phyloP scores from a whole-genome alignment of 768 basidiomycete genomes.

The Rickenella mellea region DNA sequence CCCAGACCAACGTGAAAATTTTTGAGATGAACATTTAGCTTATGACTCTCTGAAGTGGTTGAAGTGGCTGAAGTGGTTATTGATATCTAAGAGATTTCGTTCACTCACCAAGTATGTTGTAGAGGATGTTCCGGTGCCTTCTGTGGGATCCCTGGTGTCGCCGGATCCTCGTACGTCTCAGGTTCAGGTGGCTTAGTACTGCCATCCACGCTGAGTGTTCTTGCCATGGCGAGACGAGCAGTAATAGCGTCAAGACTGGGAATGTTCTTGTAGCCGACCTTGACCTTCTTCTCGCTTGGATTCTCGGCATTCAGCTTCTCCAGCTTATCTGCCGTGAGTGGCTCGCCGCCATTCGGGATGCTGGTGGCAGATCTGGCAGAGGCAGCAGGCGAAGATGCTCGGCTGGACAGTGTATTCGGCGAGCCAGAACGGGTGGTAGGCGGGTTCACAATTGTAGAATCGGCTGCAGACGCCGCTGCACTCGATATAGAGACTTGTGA shows the following conservation, averaged over 20 bases:
- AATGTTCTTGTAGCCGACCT: conserved; percentile 79
- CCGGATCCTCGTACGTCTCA: conserved; percentile 74
- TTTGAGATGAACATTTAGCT: too few relatives aligned
- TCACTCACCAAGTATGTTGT: conserved; percentile 70
- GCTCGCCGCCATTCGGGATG: conserved; percentile 33
- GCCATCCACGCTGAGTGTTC: conserved; percentile 49
- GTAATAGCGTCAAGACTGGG: conserved; percentile 82
- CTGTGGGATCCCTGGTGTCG: conserved; percentile 66
- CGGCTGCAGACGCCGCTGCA: conserved; percentile 33
- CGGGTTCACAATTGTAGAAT: conserved; percentile 59
- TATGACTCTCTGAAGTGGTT: too few relatives aligned
- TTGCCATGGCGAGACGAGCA: conserved; percentile 62
- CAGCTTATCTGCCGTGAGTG: conserved; percentile 57
- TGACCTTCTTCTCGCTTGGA: conserved; percentile 31
- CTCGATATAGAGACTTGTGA: conserved; percentile 41
- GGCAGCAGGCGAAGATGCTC: conserved; percentile 29
- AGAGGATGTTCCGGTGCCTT: conserved; percentile 74
- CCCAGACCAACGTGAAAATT: too few relatives aligned
- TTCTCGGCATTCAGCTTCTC: conserved; percentile 56
- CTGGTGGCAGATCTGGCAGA: conserved; percentile 26
- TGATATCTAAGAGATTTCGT: too few relatives aligned
- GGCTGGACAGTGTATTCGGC: conserved; percentile 36
- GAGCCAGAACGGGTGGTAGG: conserved; percentile 62
- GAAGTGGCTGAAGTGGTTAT: too few relatives aligned
- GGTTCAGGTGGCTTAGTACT: conserved; percentile 65